Percentiles rank a stretch among this genome's conserved stretches.
These are phyloP conservation scores for Chrysanthemum seticuspe DNA, from an alignment of 129 eudicot species.

Conservation along the genomic window DNA sequence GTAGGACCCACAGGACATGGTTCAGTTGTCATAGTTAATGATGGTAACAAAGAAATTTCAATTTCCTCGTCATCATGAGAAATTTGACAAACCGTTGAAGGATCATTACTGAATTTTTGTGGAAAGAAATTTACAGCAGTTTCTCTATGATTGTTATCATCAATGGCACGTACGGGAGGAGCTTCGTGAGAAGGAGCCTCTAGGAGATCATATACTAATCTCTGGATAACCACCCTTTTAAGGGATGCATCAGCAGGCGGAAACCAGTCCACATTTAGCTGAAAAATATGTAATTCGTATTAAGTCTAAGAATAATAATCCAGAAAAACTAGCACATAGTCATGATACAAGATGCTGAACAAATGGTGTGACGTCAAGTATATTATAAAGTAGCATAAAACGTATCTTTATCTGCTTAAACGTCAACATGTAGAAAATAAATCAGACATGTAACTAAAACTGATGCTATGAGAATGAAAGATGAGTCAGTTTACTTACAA, in stretches of 20 bases:
- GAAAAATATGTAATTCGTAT: conserved; percentile 19
- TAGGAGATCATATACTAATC: conserved; percentile 62
- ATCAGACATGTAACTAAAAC: neutral
- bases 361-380: neutral
- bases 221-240: conserved; percentile 61
- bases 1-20: conserved; percentile 38
- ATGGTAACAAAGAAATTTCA: conserved; percentile 49
- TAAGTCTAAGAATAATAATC: neutral
- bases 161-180: conserved; percentile 33
- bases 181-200: conserved; percentile 37
- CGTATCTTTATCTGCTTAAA: neutral
- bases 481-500: conserved; percentile 53
- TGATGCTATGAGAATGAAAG: conserved; percentile 9
- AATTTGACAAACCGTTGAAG: conserved; percentile 26
- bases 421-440: neutral
- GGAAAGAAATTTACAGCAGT: conserved; percentile 38
- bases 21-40: conserved; percentile 38
- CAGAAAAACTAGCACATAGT: neutral
- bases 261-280: conserved; percentile 84
- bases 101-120: conserved; percentile 32
- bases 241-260: conserved; percentile 72
- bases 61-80: conserved; percentile 42
- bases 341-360: neutral
- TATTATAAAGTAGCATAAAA: neutral
- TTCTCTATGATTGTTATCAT: conserved; percentile 24